Conservation (phyloP, 2,329 filamentous ascomycete species). For the Colletotrichum tofieldiae region DNA sequence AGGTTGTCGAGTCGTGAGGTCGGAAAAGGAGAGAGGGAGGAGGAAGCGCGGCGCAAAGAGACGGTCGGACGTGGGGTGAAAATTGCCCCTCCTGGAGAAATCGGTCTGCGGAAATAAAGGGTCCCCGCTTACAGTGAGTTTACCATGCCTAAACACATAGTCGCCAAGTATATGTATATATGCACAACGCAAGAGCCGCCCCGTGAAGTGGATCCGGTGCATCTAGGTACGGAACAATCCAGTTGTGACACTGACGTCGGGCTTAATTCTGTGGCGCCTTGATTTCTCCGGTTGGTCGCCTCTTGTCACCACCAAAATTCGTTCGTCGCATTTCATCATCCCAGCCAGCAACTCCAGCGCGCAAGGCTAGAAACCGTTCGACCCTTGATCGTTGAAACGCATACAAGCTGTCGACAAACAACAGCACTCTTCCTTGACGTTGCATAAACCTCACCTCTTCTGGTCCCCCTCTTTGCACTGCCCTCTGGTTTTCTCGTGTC, state of each 20-base stretch:
- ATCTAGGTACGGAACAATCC: conserved; percentile 30
- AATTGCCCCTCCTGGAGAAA: conserved; percentile 42
- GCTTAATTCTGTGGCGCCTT: conserved; percentile 12
- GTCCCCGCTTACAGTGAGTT: conserved; percentile 17
- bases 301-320: conserved; percentile 28
- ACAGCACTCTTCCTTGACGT: conserved; percentile 13
- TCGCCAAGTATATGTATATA: background rate
- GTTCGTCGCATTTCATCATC: conserved; percentile 36
- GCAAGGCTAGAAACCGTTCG: conserved; percentile 18
- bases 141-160: rapidly evolving
- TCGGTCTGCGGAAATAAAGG: conserved; percentile 24
- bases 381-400: conserved; percentile 39
- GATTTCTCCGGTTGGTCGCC: conserved; percentile 27
- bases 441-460: conserved; percentile 19
- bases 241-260: conserved; percentile 23
- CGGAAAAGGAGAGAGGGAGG: conserved; percentile 6
- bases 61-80: conserved; percentile 42
- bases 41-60: conserved; percentile 25
- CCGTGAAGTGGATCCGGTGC: background rate
- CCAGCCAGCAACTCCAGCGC: conserved; percentile 7
- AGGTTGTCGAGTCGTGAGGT: conserved; percentile 19
- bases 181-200: background rate
- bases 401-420: conserved; percentile 12
- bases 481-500: conserved; percentile 28
- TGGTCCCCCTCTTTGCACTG: conserved; percentile 24